Conservation (phyloP, 306 rosid species). For the Trifolium subterraneum region DNA sequence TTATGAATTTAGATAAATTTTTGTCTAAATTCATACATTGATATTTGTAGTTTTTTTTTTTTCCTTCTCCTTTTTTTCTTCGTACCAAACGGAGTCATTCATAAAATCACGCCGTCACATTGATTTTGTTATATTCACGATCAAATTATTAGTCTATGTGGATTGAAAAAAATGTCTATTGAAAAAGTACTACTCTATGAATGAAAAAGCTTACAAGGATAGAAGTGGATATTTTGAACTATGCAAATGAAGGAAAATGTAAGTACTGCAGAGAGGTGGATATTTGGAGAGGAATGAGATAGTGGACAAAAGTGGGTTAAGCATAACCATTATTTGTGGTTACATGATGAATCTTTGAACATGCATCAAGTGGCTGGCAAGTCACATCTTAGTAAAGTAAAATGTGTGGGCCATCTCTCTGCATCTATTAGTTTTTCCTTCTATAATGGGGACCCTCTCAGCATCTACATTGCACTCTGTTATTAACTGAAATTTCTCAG, state of each 20-base stretch:
- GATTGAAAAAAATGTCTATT: background rate
- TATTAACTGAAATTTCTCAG: slow-evolving; percentile 4
- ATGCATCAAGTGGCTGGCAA: slow-evolving; percentile 31
- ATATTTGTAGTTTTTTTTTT: too few relatives aligned
- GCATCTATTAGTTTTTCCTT: too few relatives aligned
- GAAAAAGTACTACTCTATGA: background rate
- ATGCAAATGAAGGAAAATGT: background rate
- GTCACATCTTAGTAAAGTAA: slow-evolving; percentile 45
- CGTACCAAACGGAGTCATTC: too few relatives aligned
- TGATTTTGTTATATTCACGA: too few relatives aligned
- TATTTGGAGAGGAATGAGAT: slow-evolving; percentile 31
- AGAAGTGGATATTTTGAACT: background rate
- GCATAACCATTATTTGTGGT: slow-evolving; percentile 56
- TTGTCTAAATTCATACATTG: too few relatives aligned
- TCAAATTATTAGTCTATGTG: background rate
- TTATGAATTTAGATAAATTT: too few relatives aligned
- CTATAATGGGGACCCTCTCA: slow-evolving; percentile 41
- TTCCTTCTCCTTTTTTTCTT: too few relatives aligned
- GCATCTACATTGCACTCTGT: background rate
- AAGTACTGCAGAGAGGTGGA: background rate
- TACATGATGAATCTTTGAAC: slow-evolving; percentile 55
- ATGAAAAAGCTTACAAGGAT: background rate
- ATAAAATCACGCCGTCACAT: too few relatives aligned
- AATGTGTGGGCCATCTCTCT: slow-evolving; percentile 6
- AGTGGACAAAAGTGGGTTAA: slow-evolving; percentile 50